Evolutionary conservation across 2,329 filamentous ascomycete genomes (phyloP).

Genomic region (Fusarium decemcellulare): DNA sequence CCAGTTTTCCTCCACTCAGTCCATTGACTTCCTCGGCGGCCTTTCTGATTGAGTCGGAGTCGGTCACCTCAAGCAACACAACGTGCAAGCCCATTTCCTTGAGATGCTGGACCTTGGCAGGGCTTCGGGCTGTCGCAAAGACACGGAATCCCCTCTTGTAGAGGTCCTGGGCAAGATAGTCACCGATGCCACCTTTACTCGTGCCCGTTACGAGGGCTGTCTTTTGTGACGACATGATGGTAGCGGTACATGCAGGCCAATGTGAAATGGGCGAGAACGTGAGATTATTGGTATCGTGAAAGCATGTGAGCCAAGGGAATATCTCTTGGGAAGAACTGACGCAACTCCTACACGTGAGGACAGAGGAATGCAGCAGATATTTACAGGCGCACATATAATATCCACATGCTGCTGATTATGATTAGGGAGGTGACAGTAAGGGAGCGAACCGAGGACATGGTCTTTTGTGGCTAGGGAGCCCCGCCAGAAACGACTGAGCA

Average conservation of each 20-base stretch:
- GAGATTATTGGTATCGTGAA: not conserved
- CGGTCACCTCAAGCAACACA: conserved; percentile 58
- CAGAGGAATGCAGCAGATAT: conserved; percentile 1
- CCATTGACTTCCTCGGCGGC: conserved; percentile 50
- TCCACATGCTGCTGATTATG: not conserved
- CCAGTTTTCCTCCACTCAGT: conserved; percentile 54
- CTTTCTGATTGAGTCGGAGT: conserved; percentile 50
- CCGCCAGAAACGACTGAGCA: conserved; percentile 4
- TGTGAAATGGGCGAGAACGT: not conserved
- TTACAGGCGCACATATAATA: not conserved
- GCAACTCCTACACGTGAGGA: too few species aligned
- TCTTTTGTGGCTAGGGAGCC: not conserved
- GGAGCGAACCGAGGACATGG: not conserved
- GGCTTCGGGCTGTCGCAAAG: conserved; percentile 57
- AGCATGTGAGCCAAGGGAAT: not conserved
- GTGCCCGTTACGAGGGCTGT: conserved; percentile 56
- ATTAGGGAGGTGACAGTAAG: not conserved
- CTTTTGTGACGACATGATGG: conserved; percentile 27
- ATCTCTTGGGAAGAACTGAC: not conserved
- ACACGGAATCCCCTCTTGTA: conserved; percentile 55
- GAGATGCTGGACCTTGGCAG: conserved; percentile 51
- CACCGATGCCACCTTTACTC: conserved; percentile 57
- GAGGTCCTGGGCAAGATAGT: conserved; percentile 56
- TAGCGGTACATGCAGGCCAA: not conserved
- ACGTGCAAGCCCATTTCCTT: conserved; percentile 53